Base-by-base conservation (phyloP, 148 eudicot species). In the Silene conica region DNA sequence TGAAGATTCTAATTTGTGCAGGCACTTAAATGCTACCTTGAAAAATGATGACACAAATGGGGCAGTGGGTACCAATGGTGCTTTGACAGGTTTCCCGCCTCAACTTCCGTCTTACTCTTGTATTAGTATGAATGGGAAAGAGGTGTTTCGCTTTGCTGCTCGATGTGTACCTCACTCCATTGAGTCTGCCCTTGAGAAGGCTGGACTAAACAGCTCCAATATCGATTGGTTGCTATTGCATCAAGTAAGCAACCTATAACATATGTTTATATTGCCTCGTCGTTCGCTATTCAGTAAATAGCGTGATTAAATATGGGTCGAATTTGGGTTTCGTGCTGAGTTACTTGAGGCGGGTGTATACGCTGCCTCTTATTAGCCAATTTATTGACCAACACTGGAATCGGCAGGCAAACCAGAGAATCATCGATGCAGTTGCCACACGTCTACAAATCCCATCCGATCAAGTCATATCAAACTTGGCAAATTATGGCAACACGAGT, bases 331-430 rank as follows among this genome's bases (percentile, higher is more conserved):
- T 34, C 0, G 6, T 1, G 41, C 41, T 34, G 41, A 34, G 41
- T 34, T 34, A 34, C 5, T 34, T 34, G 41, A 34, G 41, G 41
- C 41, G 5, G 41, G 41, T 3, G 41, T 34, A 34, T 34, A 5
- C 41, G 41, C 41, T 34, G 41, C 48, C 22, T 38, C 12, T 6
- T 34, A 34, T 38, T 45, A 69, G 56, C 73, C 61, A 41, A 73
- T 41, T 41, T 34, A 52, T 67, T 25, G 14, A 31, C 60, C 18
- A 20, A 57, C 41, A 70, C 43, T 16, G 12, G 20, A 21, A 74
- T 5, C 78, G 12, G 84, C 91, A 95, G 99, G 99, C 99, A 69
- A 95, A 95, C 79, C 99, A 92, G 73, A 88, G 96, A 87, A 95
- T 95, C 67, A 83, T 95, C 12, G 97, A 92, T 82, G 87, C 89